A percentile compares a stretch with the other conserved stretches of the same genome.
phyloP scores from a whole-genome alignment of 768 basidiomycete species.

The Guyanaporus albipodus region DNA sequence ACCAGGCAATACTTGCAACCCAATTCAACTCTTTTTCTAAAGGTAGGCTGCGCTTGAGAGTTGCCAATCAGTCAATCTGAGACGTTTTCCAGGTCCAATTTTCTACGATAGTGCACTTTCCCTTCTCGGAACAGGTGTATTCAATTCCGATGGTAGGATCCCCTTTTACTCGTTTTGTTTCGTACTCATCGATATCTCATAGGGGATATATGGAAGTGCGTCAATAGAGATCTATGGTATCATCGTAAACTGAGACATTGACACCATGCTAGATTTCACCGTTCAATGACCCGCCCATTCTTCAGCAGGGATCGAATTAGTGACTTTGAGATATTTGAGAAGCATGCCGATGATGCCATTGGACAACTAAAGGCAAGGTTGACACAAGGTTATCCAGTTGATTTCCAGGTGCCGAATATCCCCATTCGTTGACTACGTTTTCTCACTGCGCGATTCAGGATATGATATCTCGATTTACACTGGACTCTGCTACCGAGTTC shows the following conservation, averaged over 20 bases:
- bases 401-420: slow-evolving; percentile 45
- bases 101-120: slow-evolving; percentile 16
- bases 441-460: slow-evolving; percentile 34
- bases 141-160: slow-evolving; percentile 49
- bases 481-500: slow-evolving; percentile 58
- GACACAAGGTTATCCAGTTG: slow-evolving; percentile 45
- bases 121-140: slow-evolving; percentile 55
- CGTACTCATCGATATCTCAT: background rate
- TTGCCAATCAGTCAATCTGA: slow-evolving; percentile 20
- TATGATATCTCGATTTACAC: slow-evolving; percentile 51
- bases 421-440: background rate
- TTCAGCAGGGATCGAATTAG: slow-evolving; percentile 52
- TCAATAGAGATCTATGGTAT: background rate
- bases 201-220: slow-evolving; percentile 60
- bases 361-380: slow-evolving; percentile 41
- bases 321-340: slow-evolving; percentile 53
- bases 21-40: slow-evolving; percentile 43
- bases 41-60: slow-evolving; percentile 21
- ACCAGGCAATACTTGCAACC: slow-evolving; percentile 41
- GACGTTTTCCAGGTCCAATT: slow-evolving; percentile 14
- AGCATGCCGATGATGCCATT: slow-evolving; percentile 48
- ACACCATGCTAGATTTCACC: slow-evolving; percentile 44
- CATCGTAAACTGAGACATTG: background rate
- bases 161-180: background rate
- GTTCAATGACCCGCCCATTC: slow-evolving; percentile 58